Percentiles rank a stretch among this genome's conserved stretches.
These are phyloP conservation scores for Helenozyma rhizophorensis DNA, from an alignment of 805 yeast species.

Conservation along the genomic window DNA sequence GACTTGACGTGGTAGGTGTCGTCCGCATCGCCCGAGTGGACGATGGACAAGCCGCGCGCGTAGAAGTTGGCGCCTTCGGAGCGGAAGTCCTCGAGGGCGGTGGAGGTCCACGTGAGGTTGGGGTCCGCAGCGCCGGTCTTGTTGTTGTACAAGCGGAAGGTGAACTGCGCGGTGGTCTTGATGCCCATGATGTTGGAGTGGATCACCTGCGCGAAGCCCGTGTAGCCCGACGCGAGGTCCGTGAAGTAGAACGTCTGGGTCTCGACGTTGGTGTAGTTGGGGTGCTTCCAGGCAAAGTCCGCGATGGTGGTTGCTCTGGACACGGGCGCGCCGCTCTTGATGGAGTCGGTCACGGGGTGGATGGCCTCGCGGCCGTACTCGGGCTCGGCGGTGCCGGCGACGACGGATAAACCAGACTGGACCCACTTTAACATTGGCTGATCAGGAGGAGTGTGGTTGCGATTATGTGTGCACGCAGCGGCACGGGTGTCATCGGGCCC, in stretches of 20 bases:
- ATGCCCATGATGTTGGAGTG: slow-evolving; percentile 89
- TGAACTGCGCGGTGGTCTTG: slow-evolving; percentile 88
- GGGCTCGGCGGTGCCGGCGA: slow-evolving; percentile 96
- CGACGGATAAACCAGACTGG: slow-evolving; percentile 84
- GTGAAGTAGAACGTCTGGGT: slow-evolving; percentile 90
- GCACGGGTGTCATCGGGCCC: too few relatives aligned
- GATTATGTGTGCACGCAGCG: background rate
- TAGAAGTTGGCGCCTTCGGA: slow-evolving; percentile 72
- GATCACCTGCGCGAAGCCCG: slow-evolving; percentile 91
- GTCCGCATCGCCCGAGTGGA: slow-evolving; percentile 47
- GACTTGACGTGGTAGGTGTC: slow-evolving; percentile 51
- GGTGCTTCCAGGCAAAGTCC: slow-evolving; percentile 74
- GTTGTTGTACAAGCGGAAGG: slow-evolving; percentile 71
- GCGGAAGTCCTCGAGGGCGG: slow-evolving; percentile 75
- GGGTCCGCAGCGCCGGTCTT: slow-evolving; percentile 33
- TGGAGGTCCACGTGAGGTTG: slow-evolving; percentile 81
- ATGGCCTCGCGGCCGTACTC: slow-evolving; percentile 92
- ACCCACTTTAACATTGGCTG: slow-evolving; percentile 87
- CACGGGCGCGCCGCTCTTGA: slow-evolving; percentile 27
- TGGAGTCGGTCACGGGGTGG: slow-evolving; percentile 69
- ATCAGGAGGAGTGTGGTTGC: background rate
- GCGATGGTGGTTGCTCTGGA: slow-evolving; percentile 54
- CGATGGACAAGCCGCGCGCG: slow-evolving; percentile 70
- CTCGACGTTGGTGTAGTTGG: slow-evolving; percentile 85
- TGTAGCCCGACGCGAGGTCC: slow-evolving; percentile 54